Conservation (phyloP, 768 basidiomycete genomes). For the Kondoa malvinella region DNA sequence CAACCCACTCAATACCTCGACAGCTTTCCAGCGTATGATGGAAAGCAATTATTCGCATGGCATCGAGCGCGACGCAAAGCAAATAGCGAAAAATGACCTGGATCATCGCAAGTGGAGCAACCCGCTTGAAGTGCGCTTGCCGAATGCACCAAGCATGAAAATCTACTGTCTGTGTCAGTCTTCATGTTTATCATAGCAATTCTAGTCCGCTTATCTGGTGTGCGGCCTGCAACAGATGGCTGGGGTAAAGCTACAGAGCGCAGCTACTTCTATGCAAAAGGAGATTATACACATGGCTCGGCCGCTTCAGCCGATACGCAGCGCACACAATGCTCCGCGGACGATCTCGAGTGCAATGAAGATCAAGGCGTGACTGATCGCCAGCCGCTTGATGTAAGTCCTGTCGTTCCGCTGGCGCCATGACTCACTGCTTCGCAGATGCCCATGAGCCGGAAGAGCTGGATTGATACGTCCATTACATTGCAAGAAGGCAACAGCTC, state of each 20-base stretch:
- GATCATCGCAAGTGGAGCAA: slow-evolving; percentile 84
- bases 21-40: slow-evolving; percentile 51
- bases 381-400: slow-evolving; percentile 28
- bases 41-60: slow-evolving; percentile 71
- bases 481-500: slow-evolving; percentile 30
- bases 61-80: slow-evolving; percentile 56
- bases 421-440: slow-evolving; percentile 37
- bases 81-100: slow-evolving; percentile 47
- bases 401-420: slow-evolving; percentile 10
- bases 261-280: slow-evolving; percentile 35
- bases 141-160: slow-evolving; percentile 76
- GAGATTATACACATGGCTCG: slow-evolving; percentile 52
- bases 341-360: slow-evolving; percentile 21
- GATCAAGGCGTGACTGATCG: slow-evolving; percentile 32
- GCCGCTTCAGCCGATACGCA: slow-evolving; percentile 35
- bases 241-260: slow-evolving; percentile 65
- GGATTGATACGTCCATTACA: slow-evolving; percentile 73
- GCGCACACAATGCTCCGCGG: slow-evolving; percentile 38
- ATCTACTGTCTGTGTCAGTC: slow-evolving; percentile 57
- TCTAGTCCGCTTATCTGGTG: too few species aligned
- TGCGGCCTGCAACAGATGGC: too few species aligned
- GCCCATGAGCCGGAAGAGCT: slow-evolving; percentile 45
- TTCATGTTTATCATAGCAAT: too few species aligned
- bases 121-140: slow-evolving; percentile 40
- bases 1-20: too few species aligned